These are phyloP conservation scores for Tribonema minus DNA, from an alignment of 108 stramenopile species.

Conservation along the genomic window DNA sequence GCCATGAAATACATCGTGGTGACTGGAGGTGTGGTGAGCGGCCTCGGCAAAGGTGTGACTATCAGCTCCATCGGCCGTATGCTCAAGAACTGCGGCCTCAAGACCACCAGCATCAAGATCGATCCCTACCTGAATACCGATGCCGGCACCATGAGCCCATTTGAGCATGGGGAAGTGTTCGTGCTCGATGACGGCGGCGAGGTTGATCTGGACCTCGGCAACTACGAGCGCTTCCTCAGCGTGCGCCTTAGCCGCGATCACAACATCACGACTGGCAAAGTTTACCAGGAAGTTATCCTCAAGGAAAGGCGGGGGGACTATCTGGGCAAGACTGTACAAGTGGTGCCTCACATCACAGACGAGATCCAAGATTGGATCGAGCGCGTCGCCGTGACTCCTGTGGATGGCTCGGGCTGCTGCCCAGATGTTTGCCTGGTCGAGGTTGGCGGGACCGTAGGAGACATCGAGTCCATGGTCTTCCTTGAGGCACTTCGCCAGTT, in stretches of 20 bases:
- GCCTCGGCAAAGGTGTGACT: constrained; percentile 94
- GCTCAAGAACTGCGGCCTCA: constrained; percentile 80
- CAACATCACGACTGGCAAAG: constrained; percentile 94
- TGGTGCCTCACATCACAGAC: constrained; percentile 82
- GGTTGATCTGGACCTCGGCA: constrained; percentile 94
- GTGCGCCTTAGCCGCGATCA: constrained; percentile 77
- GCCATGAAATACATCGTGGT: constrained; percentile 77
- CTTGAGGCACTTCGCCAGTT: constrained; percentile 96
- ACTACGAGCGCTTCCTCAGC: constrained; percentile 93
- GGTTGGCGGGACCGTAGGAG: constrained; percentile 99
- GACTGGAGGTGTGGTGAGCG: constrained; percentile 94
- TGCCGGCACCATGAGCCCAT: constrained; percentile 96
- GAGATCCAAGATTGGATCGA: constrained; percentile 86
- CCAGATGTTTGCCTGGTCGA: constrained; percentile 98
- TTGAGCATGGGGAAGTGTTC: constrained; percentile 74
- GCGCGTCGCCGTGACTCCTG: constrained; percentile 70
- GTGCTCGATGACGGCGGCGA: constrained; percentile 97
- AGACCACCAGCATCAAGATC: constrained; percentile 94
- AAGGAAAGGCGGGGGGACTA: constrained; percentile 93
- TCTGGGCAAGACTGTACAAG: constrained; percentile 94
- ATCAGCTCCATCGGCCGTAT: constrained; percentile 91
- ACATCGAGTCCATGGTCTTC: constrained; percentile 83
- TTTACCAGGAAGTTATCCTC: constrained; percentile 86
- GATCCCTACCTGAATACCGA: constrained; percentile 97
- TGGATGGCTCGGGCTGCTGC: constrained; percentile 56